These are phyloP conservation scores for Fusarium nisikadoi DNA, from an alignment of 2,329 filamentous ascomycete species.

Conservation along the genomic window DNA sequence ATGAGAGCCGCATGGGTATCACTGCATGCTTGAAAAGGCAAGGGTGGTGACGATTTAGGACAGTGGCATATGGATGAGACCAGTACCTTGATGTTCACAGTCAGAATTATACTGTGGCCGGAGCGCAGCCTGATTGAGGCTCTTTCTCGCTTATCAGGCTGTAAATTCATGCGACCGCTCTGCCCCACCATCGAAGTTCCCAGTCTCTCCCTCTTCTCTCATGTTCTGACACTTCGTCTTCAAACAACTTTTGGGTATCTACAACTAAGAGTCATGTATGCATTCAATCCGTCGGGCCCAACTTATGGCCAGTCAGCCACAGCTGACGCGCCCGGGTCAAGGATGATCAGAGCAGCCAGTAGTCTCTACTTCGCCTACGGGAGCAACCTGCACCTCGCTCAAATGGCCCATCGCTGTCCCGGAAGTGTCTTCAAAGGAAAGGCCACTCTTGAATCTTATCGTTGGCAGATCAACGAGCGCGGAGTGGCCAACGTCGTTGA, in stretches of 20 bases:
- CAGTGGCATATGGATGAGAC: background rate
- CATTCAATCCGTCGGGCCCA: background rate
- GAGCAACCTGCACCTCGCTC: constrained; percentile 5
- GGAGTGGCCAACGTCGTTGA: background rate
- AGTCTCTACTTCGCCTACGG: constrained; percentile 10
- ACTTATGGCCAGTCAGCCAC: background rate
- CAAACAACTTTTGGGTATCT: fast-evolving
- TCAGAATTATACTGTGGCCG: background rate
- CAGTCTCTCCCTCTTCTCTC: background rate
- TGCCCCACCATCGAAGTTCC: background rate
- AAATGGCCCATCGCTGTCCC: constrained; percentile 10
- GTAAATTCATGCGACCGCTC: background rate
- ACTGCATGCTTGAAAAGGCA: background rate
- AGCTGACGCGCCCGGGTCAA: background rate
- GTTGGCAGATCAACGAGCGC: constrained; percentile 9
- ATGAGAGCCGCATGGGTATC: background rate
- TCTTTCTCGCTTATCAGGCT: background rate
- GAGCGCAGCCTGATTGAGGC: background rate
- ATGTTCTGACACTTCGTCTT: background rate
- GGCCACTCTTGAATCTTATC: background rate
- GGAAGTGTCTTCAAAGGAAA: constrained; percentile 11
- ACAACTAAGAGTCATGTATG: background rate
- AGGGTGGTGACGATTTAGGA: background rate
- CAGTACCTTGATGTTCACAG: background rate
- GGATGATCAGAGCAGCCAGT: background rate